These are phyloP conservation scores for Linderina pennispora DNA, from an alignment of 192 early-diverging fungal species.

Conservation along the genomic window DNA sequence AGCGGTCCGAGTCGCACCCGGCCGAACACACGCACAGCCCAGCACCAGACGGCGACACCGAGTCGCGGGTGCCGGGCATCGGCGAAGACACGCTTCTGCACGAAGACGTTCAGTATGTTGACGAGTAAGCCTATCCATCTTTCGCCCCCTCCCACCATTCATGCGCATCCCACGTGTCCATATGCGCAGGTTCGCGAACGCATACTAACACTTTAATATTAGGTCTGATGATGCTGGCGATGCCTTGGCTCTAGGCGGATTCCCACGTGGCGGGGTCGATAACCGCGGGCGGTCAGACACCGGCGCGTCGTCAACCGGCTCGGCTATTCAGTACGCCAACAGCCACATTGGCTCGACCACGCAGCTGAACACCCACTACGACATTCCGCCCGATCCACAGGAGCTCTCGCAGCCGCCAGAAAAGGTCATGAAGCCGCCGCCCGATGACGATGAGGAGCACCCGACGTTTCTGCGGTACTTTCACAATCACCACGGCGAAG, in stretches of 20 bases:
- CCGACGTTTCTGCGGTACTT: neutral
- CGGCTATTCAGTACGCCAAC: neutral
- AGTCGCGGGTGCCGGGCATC: conserved; percentile 27
- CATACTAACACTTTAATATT: too few species aligned
- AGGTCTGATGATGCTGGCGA: too few species aligned
- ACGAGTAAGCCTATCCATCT: conserved; percentile 31
- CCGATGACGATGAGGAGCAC: neutral
- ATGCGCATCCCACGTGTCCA: too few species aligned
- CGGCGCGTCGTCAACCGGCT: neutral
- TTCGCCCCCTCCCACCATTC: too few species aligned
- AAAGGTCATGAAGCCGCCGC: neutral
- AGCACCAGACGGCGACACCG: conserved; percentile 1
- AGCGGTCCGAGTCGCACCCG: conserved; percentile 18
- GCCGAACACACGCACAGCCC: conserved; percentile 10
- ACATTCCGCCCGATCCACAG: too few species aligned
- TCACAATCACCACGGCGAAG: neutral
- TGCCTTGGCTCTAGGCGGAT: too few species aligned
- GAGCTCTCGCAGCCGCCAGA: too few species aligned
- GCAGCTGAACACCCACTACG: neutral
- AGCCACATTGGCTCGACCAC: neutral
- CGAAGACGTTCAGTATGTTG: conserved; percentile 48
- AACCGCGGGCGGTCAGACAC: neutral
- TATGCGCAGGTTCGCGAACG: too few species aligned
- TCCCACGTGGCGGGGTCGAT: too few species aligned
- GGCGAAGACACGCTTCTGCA: conserved; percentile 33